Base-by-base conservation (phyloP, 768 basidiomycete genomes). In the Artomyces pyxidatus region DNA sequence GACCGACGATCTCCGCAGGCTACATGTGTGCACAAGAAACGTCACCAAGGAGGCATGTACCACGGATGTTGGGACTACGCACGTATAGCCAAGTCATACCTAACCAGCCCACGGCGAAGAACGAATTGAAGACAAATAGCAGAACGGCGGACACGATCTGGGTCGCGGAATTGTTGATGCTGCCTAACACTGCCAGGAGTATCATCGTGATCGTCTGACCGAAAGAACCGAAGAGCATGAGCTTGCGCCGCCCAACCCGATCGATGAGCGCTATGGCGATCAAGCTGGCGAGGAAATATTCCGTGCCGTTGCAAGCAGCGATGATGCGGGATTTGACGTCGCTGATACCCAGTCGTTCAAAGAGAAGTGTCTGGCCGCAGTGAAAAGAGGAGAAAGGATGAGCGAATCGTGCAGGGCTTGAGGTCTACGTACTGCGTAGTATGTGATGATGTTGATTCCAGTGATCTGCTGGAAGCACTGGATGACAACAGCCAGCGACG, bases 31-130 rank as follows among this genome's bases (percentile, higher is more conserved):
- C n/a, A n/a, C n/a, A 32, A 6, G 3, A 14, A 19, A 37, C 22
- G 42, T 4, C 8, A 21, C 0, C 11, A 30, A 32, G 19, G 12
- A 38, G 17, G 16, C n/a, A 14, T 47, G 38, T 23, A 32, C 16
- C 17, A 38, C 19, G 11, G 16, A 45, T 16, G 21, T 39, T 21
- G 17, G 21, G 17, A 28, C 42, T 14, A 68, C 77, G 59, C 52
- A 79, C 78, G 56, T 81, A 83, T 51, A 85, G 66, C 80, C 81
- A 84, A 1, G 83, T 80, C 75, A 83, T 80, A 16, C 81, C 80
- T 37, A 84, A 61, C 81, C 81, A 85, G 0, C 82, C 82, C 46
- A 81, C 64, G 0, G 81, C 81, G 58, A 85, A 85, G 66, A 80
- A 78, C 14, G 77, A 77, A 62, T 83, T 83, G 71, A 82, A 85